Evolutionary conservation across 495 filamentous ascomycete genomes (phyloP), one percentile per base, ranked within the genome.

Genomic region (Trichoderma reesei): DNA sequence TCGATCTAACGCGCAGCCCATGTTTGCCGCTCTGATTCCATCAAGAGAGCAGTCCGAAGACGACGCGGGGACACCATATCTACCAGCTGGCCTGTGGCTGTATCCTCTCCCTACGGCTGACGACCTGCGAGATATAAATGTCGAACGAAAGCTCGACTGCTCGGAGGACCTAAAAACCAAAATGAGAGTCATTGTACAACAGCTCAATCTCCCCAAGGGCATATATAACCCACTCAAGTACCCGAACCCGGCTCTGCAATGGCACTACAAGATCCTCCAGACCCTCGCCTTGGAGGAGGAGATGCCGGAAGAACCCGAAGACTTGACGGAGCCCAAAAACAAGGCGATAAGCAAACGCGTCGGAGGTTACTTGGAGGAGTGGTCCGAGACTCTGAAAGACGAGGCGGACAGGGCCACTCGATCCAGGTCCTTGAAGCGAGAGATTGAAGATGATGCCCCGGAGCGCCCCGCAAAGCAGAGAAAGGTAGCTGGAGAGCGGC

Each of bases 191-290:
- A 81, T 96, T 8, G 79, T 97, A 7, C 86, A 91, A 68, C 90
- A 96, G 69, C 74, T 99, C 11, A 92, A 98, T 69, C 86, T 99
- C 11, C 95, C 95, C 0, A 91, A 89, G 68, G 92, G 84, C 2
- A 71, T 79, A 3, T 99, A 96, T 70, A 86, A 92, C 64, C 91
- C 93, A 16, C 73, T 77, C 3, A 93, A 89, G 71, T 98, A 98
- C 70, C 90, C 95, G 0, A 99, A 99, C 68, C 94, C 95, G 67
- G 83, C 88, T 1, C 82, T 99, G 62, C 95, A 99, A 79, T 99
- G 95, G 95, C 92, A 96, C 74, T 99, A 98, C 76, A 88, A 87
- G 56, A 93, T 98, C 48, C 78, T 99, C 4, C 95, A 99, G 73
- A 90, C 90, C 5, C 82, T 96, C 56, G 95, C 95, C 1, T 75